phyloP scores from a whole-genome alignment of 2,329 filamentous ascomycete genomes.

The Cordyceps fumosorosea region DNA sequence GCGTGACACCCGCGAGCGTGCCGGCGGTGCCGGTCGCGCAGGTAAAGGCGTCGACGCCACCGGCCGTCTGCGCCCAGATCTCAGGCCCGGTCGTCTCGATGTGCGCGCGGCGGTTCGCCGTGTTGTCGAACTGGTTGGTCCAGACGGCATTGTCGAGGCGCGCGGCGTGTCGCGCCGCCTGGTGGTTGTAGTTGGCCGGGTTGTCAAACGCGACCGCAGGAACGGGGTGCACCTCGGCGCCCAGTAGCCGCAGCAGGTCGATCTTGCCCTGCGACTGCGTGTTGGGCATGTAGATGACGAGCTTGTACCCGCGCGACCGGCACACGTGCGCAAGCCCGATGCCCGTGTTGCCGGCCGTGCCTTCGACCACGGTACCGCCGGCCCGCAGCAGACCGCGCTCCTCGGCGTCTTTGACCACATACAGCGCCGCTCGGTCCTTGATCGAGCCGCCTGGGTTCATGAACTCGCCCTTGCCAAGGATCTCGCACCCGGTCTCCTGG shows the following conservation, averaged over 20 bases:
- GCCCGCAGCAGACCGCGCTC: constrained; percentile 73
- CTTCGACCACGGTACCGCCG: constrained; percentile 92
- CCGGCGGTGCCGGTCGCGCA: constrained; percentile 91
- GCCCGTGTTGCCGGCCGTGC: constrained; percentile 94
- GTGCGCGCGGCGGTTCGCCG: constrained; percentile 86
- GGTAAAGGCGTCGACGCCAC: constrained; percentile 86
- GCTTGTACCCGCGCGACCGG: constrained; percentile 81
- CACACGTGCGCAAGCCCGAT: constrained; percentile 97
- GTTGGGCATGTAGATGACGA: constrained; percentile 99
- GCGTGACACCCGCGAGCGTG: constrained; percentile 80
- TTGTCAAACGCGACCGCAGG: constrained; percentile 94
- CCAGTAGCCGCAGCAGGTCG: constrained; percentile 81
- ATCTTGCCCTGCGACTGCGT: constrained; percentile 98
- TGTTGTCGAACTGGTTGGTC: constrained; percentile 99
- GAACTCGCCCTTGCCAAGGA: constrained; percentile 96
- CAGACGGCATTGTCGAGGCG: constrained; percentile 81
- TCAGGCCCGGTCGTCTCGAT: constrained; percentile 96
- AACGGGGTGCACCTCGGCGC: constrained; percentile 92
- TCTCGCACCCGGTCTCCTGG: constrained; percentile 82
- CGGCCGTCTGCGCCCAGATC: constrained; percentile 88
- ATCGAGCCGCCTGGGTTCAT: constrained; percentile 96
- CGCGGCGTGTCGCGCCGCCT: constrained; percentile 86
- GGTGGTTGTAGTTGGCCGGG: constrained; percentile 96
- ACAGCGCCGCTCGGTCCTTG: constrained; percentile 93
- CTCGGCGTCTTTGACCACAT: constrained; percentile 90